A percentile compares a stretch with the other conserved stretches of the same genome.
Evolutionary conservation across 2,329 filamentous ascomycete species (phyloP).

Genomic region (Corniculantispora saksenae): DNA sequence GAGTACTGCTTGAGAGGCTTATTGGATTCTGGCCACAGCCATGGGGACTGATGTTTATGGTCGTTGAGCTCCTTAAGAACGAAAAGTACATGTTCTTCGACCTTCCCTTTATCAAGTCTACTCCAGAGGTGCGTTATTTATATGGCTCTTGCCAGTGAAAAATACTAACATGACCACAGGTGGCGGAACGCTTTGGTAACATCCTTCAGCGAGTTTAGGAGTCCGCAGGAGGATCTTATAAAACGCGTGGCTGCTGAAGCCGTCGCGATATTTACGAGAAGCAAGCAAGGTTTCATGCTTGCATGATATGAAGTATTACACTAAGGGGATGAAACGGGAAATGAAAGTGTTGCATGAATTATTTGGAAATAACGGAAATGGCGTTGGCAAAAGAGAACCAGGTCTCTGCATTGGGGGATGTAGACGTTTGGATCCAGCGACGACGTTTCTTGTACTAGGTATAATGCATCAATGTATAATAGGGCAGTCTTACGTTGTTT

Average conservation of each 20-base stretch:
- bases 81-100: constrained; percentile 90
- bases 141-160: background rate
- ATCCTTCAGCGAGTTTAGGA: constrained; percentile 36
- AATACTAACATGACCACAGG: constrained; percentile 27
- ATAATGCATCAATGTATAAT: constrained; percentile 43
- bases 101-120: constrained; percentile 84
- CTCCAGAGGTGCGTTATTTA: constrained; percentile 69
- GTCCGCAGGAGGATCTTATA: constrained; percentile 1
- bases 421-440: constrained; percentile 9
- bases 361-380: constrained; percentile 13
- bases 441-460: constrained; percentile 25
- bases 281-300: background rate
- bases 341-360: constrained; percentile 3
- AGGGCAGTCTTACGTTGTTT: constrained; percentile 31
- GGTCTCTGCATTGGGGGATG: constrained; percentile 18
- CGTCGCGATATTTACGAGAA: constrained; percentile 4
- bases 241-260: background rate
- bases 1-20: constrained; percentile 83
- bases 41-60: constrained; percentile 88
- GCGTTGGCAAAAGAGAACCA: constrained; percentile 8
- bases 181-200: constrained; percentile 39
- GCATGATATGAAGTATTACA: constrained; percentile 4
- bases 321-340: background rate
- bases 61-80: constrained; percentile 89
- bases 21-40: constrained; percentile 90